phyloP scores from a whole-genome alignment of 1,284 basidiomycete species.

The Cystobasidium slooffiae region DNA sequence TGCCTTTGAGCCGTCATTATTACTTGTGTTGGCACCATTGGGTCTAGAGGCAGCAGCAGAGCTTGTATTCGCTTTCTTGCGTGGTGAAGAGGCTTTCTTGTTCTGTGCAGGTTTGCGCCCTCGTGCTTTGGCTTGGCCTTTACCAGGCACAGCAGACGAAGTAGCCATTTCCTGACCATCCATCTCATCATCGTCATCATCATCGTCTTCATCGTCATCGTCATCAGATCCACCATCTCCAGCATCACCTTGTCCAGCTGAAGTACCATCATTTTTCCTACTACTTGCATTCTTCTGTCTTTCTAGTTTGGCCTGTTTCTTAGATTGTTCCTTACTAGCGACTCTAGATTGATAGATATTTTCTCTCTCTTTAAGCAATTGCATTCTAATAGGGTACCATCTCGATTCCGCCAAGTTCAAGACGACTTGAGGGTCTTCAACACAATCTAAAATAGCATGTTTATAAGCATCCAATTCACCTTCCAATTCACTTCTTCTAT shows the following conservation, averaged over 20 bases:
- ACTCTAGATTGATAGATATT: constrained; percentile 29
- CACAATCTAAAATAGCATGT: constrained; percentile 27
- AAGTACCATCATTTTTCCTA: neutral
- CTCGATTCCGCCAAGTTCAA: constrained; percentile 17
- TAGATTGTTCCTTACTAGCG: constrained; percentile 29
- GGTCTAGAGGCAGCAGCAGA: neutral
- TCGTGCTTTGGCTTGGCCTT: constrained; percentile 14
- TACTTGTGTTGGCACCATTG: neutral
- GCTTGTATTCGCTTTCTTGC: constrained; percentile 29
- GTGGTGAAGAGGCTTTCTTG: neutral
- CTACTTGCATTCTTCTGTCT: constrained; percentile 23
- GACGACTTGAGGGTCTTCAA: constrained; percentile 35
- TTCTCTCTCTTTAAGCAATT: constrained; percentile 10
- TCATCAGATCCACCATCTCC: constrained; percentile 20
- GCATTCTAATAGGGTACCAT: constrained; percentile 20
- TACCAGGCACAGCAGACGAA: constrained; percentile 30
- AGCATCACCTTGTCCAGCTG: neutral
- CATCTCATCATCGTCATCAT: neutral
- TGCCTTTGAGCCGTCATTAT: constrained; percentile 27
- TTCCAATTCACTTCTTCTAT: constrained; percentile 34
- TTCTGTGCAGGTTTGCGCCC: constrained; percentile 21
- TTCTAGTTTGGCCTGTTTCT: constrained; percentile 27
- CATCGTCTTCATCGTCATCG: constrained; percentile 24
- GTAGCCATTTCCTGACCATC: neutral
- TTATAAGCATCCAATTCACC: constrained; percentile 30